Base-by-base conservation (phyloP, 441 rosid species). In the Croton setiger region DNA sequence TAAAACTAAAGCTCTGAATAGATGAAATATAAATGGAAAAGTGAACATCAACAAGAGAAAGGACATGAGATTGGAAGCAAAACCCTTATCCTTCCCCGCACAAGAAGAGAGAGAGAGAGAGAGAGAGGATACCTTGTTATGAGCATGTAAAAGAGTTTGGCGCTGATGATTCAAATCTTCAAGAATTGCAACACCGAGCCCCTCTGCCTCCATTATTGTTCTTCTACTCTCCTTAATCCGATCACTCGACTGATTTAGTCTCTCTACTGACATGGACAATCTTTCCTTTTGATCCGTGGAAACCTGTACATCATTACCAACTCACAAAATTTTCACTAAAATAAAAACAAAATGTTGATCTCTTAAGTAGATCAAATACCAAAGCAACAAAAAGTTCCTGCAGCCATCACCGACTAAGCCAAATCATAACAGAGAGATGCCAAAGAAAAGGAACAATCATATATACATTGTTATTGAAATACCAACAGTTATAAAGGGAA, bases 141-240 rank as follows among this genome's bases (percentile, higher is more conserved):
- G 78, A 56, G 96, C 84, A 13, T 86, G 89, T 57, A 95, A 73
- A 64, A 95, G 98, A 75, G 96, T 75, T 74, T 95, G 95, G 60
- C 96, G 78, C 81, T 95, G 99, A 60, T 85, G 80, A 80, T 90
- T 89, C 83, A 95, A 78, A 78, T 95, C 98, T 69, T 88, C 90
- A 66, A 95, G 98, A 81, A 92, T 81, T 20, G 98, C 90, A 74
- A 95, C 94, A 35, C 99, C 99, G 33, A 92, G 89, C 52, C 89
- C 95, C 83, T 95, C 99, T 39, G 98, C 90, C 83, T 95, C 99
- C 72, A 90, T 78, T 88, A 89, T 84, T 61, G 88, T 85, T 82
- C 84, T 90, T 78, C 92, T 87, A 79, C 98, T 80, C 71, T 92
- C 98, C 78, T 84, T 90, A 56, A 95, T 71, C 78, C 97, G 81